Evolutionary conservation across 148 eudicot genomes (phyloP).

Genomic region (Chenopodium berlandieri): DNA sequence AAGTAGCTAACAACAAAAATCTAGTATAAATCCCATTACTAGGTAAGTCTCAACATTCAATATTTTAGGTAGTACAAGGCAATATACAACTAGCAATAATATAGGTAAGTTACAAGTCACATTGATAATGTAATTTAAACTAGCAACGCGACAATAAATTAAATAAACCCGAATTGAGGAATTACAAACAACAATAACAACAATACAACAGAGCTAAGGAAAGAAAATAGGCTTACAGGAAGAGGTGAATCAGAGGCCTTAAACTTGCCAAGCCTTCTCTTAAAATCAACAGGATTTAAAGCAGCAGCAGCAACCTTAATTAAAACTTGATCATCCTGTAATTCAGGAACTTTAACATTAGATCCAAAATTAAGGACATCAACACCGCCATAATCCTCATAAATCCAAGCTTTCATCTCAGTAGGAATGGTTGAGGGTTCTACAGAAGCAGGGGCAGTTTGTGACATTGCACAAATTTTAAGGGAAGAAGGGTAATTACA

Average conservation of each 20-base stretch:
- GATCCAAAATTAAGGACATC: conserved; percentile 67
- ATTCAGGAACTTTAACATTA: conserved; percentile 60
- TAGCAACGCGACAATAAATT: neutral
- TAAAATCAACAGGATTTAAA: conserved; percentile 87
- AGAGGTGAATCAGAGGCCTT: conserved; percentile 94
- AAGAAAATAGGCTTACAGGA: conserved; percentile 51
- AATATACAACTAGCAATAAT: neutral
- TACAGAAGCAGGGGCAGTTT: conserved; percentile 49
- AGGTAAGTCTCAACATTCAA: too few species aligned
- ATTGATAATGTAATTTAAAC: too few species aligned
- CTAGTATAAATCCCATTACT: too few species aligned
- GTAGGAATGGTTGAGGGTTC: conserved; percentile 41
- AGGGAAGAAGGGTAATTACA: conserved; percentile 10
- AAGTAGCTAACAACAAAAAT: too few species aligned
- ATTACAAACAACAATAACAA: too few species aligned
- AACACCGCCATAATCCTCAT: conserved; percentile 78
- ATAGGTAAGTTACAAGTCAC: too few species aligned
- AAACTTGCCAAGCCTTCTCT: conserved; percentile 73
- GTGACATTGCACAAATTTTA: conserved; percentile 48
- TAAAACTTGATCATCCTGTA: conserved; percentile 79
- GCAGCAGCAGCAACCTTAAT: conserved; percentile 86
- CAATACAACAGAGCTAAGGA: neutral
- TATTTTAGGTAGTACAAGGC: neutral
- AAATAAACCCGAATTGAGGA: neutral
- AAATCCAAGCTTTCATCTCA: conserved; percentile 88